Base-by-base conservation (phyloP, 208 protist species). In the Porcisia deanei region DNA sequence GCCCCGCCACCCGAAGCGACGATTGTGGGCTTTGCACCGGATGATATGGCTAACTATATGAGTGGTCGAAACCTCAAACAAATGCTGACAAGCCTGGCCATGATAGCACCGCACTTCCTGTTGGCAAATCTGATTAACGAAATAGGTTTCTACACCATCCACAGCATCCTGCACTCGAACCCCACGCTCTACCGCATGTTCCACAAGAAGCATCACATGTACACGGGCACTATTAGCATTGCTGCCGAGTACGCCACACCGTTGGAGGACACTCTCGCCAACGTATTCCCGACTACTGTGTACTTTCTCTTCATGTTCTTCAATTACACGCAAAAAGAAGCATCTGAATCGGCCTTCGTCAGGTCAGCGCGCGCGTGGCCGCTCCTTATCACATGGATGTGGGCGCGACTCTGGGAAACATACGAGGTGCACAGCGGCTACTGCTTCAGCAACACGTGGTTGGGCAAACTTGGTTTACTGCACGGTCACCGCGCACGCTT, bases 141-240 rank as follows among this genome's bases (percentile, higher is more conserved):
- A 60, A 54, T 86, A 0, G 83, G 85, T 37, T 89, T 89, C 79
- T 91, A 83, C 81, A 71, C 73, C 20, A 77, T 66, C 6, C 85
- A 91, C 80, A 69, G 82, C 47, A 68, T 71, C 4, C 58, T 91
- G 77, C 85, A 89, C 63, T 82, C 77, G 1, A 80, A 81, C 75
- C 72, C 82, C 20, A 77, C 59, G 0, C 73, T 86, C 6, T 93
- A 88, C 69, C 69, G 77, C 22, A n/a, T 81, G 39, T 86, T 93
- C 61, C 87, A 93, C 79, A 91, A 91, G 79, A 78, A 89, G 80
- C 87, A 93, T 71, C 89, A 93, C 77, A 79, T 79, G 75, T 93
- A 91, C 77, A 88, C 79, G 20, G 87, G 87, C 61, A 89, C 87
- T 1, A 85, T 93, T 65, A 77, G 89, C 63, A 77, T 93, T 59